Conservation (phyloP, 2,329 filamentous ascomycete genomes). For the Coniochaeta pulveracea region DNA sequence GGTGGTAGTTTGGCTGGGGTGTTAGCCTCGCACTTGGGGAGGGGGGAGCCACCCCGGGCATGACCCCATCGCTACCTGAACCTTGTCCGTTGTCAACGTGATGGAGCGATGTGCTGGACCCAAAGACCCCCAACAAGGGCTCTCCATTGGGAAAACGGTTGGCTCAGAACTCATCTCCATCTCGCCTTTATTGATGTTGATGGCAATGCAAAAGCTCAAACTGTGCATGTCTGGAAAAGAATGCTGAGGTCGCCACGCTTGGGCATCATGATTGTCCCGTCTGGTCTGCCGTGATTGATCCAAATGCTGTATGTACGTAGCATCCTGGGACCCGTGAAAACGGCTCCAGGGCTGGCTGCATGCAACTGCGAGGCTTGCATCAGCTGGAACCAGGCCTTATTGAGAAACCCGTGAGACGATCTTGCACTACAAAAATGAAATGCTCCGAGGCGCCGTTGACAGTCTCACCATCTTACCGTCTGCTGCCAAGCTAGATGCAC, state of each 20-base stretch:
- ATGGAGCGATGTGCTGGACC: conserved; percentile 14
- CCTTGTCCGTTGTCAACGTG: conserved; percentile 11
- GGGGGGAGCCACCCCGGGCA: too few relatives aligned
- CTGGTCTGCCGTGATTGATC: too few relatives aligned
- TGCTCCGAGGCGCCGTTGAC: too few relatives aligned
- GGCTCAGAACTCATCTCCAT: conserved; percentile 8
- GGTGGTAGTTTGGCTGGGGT: conserved; percentile 13
- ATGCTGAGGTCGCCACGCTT: conserved; percentile 5
- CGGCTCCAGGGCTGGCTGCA: conserved; percentile 3
- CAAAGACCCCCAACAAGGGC: too few relatives aligned
- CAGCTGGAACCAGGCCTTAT: conserved; percentile 2
- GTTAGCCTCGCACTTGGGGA: conserved; percentile 11
- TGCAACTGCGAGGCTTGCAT: conserved; percentile 3
- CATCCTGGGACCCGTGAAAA: conserved; percentile 3
- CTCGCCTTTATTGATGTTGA: conserved; percentile 2
- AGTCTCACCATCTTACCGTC: too few relatives aligned
- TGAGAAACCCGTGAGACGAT: background rate
- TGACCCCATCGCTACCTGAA: too few relatives aligned
- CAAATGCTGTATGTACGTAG: too few relatives aligned
- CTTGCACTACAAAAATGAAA: too few relatives aligned
- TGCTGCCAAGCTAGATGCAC: too few relatives aligned
- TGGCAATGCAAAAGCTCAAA: background rate
- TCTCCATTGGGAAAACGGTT: conserved; percentile 13
- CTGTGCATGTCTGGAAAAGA: conserved; percentile 7
- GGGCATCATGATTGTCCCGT: background rate